phyloP scores from a whole-genome alignment of 2,329 filamentous ascomycete genomes.

The Claviceps sp. region DNA sequence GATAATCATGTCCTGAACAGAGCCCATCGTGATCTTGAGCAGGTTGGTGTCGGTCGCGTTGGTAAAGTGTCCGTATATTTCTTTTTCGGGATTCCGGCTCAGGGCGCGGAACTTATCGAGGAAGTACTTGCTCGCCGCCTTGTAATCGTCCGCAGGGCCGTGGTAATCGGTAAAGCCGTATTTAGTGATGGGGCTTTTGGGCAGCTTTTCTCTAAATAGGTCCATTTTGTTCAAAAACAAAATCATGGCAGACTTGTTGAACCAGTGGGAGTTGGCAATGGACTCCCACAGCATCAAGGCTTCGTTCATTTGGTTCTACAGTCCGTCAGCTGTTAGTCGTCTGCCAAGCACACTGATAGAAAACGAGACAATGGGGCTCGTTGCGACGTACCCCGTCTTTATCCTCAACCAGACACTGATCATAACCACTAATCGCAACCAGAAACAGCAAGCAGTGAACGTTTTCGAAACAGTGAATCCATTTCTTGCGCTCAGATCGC shows the following conservation, averaged over 20 bases:
- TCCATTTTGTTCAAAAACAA: conserved; percentile 84
- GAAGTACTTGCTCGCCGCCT: conserved; percentile 68
- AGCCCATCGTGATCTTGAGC: conserved; percentile 75
- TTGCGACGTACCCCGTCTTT: conserved; percentile 67
- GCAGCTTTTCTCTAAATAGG: conserved; percentile 66
- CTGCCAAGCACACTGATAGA: not conserved
- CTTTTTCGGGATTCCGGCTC: conserved; percentile 54
- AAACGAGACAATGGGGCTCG: not conserved
- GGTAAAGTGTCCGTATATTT: conserved; percentile 50
- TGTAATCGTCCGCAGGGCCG: conserved; percentile 56
- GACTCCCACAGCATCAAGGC: conserved; percentile 79
- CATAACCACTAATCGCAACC: conserved; percentile 90
- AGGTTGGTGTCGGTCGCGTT: conserved; percentile 57
- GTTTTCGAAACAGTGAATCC: conserved; percentile 97
- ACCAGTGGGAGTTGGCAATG: conserved; percentile 77
- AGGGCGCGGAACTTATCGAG: conserved; percentile 67
- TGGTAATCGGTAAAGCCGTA: conserved; percentile 70
- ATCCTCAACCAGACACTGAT: conserved; percentile 91
- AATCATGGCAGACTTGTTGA: conserved; percentile 67
- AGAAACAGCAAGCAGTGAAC: conserved; percentile 87
- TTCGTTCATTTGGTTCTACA: conserved; percentile 81
- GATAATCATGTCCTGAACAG: conserved; percentile 79
- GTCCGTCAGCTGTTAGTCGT: conserved; percentile 7
- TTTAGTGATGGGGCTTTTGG: conserved; percentile 54
- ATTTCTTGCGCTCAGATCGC: conserved; percentile 95